Evolutionary conservation across 306 rosid species (phyloP).

Genomic region (Erythrophleum fordii): DNA sequence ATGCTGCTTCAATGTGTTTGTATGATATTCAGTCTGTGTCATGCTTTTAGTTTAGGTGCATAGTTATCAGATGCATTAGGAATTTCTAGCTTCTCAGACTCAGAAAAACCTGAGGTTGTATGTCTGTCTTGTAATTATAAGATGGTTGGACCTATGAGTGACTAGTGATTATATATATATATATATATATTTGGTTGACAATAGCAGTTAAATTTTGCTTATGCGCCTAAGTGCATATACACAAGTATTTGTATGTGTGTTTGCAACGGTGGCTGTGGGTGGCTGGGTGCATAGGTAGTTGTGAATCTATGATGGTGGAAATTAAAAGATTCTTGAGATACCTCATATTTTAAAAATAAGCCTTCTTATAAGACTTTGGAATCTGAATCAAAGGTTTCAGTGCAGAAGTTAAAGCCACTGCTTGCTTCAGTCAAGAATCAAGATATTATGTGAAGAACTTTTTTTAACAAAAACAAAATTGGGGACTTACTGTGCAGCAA

Average conservation of each 20-base stretch:
- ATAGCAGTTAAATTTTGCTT: background rate
- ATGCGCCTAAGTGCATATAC: background rate
- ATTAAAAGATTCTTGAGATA: background rate
- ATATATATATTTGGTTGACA: background rate
- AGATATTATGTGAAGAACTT: background rate
- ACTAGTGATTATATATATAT: background rate
- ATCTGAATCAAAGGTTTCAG: slow-evolving; percentile 10
- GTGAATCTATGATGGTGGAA: slow-evolving; percentile 1
- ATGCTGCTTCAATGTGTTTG: slow-evolving; percentile 37
- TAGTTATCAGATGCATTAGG: slow-evolving; percentile 6
- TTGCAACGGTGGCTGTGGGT: background rate
- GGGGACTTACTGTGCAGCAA: background rate
- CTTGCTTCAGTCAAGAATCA: background rate
- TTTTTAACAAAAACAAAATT: background rate
- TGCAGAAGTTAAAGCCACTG: background rate
- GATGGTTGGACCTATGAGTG: slow-evolving; percentile 16
- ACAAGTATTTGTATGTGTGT: background rate
- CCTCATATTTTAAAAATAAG: background rate
- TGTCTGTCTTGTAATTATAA: slow-evolving; percentile 5
- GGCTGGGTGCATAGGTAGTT: background rate
- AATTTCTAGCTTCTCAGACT: slow-evolving; percentile 18
- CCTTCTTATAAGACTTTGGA: background rate
- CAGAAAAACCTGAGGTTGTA: slow-evolving; percentile 16
- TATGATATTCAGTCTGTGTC: slow-evolving; percentile 25
- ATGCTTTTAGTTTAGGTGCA: background rate